These are phyloP conservation scores for Fusarium verticillioides DNA, from an alignment of 2,329 filamentous ascomycete species.

Conservation along the genomic window DNA sequence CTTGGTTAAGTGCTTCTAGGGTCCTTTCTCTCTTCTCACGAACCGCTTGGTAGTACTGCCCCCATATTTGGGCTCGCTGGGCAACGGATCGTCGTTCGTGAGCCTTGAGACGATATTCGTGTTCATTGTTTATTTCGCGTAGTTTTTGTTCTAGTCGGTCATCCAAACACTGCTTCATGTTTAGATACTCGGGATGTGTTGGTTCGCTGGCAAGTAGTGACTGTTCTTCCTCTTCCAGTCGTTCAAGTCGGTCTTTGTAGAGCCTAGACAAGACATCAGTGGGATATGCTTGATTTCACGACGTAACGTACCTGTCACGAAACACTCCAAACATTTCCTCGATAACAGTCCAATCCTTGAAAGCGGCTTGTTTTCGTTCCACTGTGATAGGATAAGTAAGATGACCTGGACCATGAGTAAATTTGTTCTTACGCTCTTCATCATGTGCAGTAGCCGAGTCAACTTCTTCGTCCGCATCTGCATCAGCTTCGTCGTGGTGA, in stretches of 20 bases:
- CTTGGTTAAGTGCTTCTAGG: conserved; percentile 83
- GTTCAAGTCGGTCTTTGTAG: conserved; percentile 87
- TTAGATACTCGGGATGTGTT: conserved; percentile 92
- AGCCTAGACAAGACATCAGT: conserved; percentile 64
- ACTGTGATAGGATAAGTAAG: conserved; percentile 60
- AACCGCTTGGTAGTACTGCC: conserved; percentile 88
- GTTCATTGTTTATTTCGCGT: conserved; percentile 77
- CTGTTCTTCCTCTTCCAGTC: conserved; percentile 77
- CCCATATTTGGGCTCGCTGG: conserved; percentile 85
- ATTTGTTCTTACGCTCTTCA: conserved; percentile 66
- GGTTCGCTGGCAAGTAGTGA: conserved; percentile 68
- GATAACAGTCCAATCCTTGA: conserved; percentile 81
- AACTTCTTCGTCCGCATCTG: conserved; percentile 68
- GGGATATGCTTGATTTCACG: conserved; percentile 1
- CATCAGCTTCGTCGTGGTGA: conserved; percentile 63
- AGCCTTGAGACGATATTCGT: conserved; percentile 78
- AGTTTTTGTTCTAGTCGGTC: conserved; percentile 84
- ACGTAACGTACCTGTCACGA: conserved; percentile 74
- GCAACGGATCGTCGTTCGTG: conserved; percentile 81
- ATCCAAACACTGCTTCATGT: conserved; percentile 89
- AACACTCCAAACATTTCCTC: conserved; percentile 91
- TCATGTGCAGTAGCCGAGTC: conserved; percentile 69
- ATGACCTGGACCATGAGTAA: conserved; percentile 1
- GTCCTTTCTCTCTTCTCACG: conserved; percentile 84
- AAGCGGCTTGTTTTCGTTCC: conserved; percentile 80